phyloP scores from a whole-genome alignment of 108 stramenopile genomes.

The Chaetoceros muelleri region DNA sequence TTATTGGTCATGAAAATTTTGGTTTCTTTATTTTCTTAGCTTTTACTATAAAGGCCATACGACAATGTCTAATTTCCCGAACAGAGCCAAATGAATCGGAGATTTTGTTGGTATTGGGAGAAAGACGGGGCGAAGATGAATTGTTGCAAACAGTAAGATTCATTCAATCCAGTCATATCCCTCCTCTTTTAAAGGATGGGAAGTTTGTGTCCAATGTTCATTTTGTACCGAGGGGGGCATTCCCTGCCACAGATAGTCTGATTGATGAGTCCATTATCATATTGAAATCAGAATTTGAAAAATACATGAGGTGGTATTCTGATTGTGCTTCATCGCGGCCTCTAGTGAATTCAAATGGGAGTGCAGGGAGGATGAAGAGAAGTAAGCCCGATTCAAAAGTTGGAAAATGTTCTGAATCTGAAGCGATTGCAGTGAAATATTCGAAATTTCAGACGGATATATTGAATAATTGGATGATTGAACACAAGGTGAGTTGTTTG shows the following conservation, averaged over 20 bases:
- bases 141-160: background rate
- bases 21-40: background rate
- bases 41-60: background rate
- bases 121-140: background rate
- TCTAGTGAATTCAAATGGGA: background rate
- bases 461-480: conserved; percentile 51
- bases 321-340: too few species aligned
- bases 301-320: too few species aligned
- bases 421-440: conserved; percentile 35
- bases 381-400: background rate
- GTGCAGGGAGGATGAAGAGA: background rate
- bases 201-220: too few species aligned
- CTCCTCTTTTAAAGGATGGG: too few species aligned
- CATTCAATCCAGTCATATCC: background rate
- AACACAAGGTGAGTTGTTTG: conserved; percentile 23
- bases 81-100: background rate
- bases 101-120: background rate
- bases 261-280: too few species aligned
- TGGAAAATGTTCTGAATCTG: background rate
- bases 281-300: too few species aligned
- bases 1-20: background rate
- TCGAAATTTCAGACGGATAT: conserved; percentile 51
- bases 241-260: too few species aligned
- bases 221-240: too few species aligned
- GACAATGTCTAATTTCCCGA: background rate